Conservation (phyloP, 129 eudicot species). For the Ambrosia artemisiifolia region DNA sequence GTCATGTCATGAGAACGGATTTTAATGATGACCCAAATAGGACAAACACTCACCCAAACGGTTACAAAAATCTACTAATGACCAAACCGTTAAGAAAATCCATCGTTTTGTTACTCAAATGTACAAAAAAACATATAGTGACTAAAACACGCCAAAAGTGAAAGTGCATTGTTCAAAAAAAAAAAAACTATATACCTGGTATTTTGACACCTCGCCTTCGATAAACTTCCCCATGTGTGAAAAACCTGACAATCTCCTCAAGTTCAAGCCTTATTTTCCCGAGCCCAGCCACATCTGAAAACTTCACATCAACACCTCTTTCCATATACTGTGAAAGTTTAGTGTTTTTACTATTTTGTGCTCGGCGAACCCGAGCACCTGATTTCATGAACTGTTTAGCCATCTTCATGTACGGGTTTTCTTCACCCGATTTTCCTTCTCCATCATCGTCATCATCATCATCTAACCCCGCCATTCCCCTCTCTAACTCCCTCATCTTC, state of each 20-base stretch:
- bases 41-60: background rate
- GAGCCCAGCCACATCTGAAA: conserved; percentile 95
- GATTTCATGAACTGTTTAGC: conserved; percentile 87
- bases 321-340: conserved; percentile 72
- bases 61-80: background rate
- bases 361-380: conserved; percentile 91
- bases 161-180: background rate
- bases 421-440: conserved; percentile 58
- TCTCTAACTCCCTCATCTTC: conserved; percentile 71
- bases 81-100: background rate
- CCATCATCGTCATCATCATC: conserved; percentile 49
- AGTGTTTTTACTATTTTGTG: conserved; percentile 29
- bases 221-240: conserved; percentile 93
- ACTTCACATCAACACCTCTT: conserved; percentile 84
- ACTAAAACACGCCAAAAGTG: background rate
- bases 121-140: background rate
- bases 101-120: background rate
- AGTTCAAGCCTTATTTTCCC: conserved; percentile 91
- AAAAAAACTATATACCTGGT: conserved; percentile 54
- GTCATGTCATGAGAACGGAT: background rate
- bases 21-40: background rate
- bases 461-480: conserved; percentile 52
- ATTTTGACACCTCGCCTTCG: conserved; percentile 95
- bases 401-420: conserved; percentile 73
- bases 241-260: conserved; percentile 93